Base-by-base conservation (phyloP, 1,139 yeast genomes). In the Meyerozyma athensensis region DNA sequence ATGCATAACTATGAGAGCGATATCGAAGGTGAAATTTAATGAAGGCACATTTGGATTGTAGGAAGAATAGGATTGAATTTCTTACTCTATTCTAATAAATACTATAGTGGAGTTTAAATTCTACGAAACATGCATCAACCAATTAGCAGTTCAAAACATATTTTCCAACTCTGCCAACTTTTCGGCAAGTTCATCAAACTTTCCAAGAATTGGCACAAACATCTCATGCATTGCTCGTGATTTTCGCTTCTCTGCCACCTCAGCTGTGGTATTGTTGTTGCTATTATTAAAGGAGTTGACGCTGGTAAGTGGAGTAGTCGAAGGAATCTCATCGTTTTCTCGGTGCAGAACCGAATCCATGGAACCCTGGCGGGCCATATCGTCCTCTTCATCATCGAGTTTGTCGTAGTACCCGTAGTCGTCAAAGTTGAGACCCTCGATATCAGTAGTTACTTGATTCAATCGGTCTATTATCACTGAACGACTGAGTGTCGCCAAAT, bases 181-280 rank as follows among this genome's bases (percentile, higher is more conserved):
- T 38, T 66, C 72, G 1, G 74, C 72, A 34, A 77, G 56, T 37
- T 60, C 63, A 41, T 75, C 77, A 46, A 78, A 65, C 46, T 67
- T 70, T 12, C 59, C 59, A 36, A 77, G 58, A 6, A 78, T 58
- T 2, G 79, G 79, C 45, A 66, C 58, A 54, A 76, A 77, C 43
- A 76, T 59, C 24, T 61, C 62, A 19, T 63, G 63, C 14, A 67
- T 68, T 2, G 71, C 68, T 46, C 59, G 61, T 39, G 60, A 56
- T 40, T 63, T 61, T 14, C 69, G 42, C 39, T 53, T 47, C 12
- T 46, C 52, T 13, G 35, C 35, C 13, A 41, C 14, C 2, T 39
- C 38, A 1, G 44, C 37, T 7, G 31, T 18, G n/a, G 32, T 20
- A 19, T 19, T 32, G 33, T 31, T 23, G 35, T 36, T 36, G 14